Conservation (phyloP, 225 moss, liverwort and hornwort genomes). For the Neckera pumila region DNA sequence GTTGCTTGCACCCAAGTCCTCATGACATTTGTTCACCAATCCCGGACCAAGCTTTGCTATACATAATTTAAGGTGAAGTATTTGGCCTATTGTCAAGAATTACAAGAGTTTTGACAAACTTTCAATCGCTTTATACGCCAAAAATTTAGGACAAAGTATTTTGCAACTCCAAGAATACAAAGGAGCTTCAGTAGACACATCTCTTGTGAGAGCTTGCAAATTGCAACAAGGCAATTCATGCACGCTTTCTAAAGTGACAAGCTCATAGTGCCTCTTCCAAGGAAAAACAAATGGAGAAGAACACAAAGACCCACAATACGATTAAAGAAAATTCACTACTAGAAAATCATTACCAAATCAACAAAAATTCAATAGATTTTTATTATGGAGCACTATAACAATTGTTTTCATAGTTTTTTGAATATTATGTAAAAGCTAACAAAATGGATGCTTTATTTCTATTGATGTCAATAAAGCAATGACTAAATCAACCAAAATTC, state of each 20-base stretch:
- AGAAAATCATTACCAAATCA: no score
- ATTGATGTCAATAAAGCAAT: no score
- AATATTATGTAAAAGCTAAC: no score
- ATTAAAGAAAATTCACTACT: neutral
- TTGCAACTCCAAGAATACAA: neutral
- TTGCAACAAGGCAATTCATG: neutral
- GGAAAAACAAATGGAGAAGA: neutral
- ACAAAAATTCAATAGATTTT: no score
- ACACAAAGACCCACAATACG: accelerated
- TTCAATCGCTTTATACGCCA: neutral
- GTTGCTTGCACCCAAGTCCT: neutral
- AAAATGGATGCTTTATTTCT: no score
- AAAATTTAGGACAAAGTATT: neutral
- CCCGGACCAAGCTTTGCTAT: neutral
- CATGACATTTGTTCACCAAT: neutral
- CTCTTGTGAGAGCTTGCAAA: neutral
- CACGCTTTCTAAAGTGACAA: accelerated
- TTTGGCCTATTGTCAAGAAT: neutral
- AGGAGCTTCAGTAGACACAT: neutral
- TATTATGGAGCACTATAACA: no score
- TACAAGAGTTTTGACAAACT: neutral
- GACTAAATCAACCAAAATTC: no score
- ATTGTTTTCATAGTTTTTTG: no score
- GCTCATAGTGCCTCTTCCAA: accelerated
- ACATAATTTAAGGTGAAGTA: neutral